phyloP scores from a whole-genome alignment of 345 rosid species.

The Murraya koenigii region DNA sequence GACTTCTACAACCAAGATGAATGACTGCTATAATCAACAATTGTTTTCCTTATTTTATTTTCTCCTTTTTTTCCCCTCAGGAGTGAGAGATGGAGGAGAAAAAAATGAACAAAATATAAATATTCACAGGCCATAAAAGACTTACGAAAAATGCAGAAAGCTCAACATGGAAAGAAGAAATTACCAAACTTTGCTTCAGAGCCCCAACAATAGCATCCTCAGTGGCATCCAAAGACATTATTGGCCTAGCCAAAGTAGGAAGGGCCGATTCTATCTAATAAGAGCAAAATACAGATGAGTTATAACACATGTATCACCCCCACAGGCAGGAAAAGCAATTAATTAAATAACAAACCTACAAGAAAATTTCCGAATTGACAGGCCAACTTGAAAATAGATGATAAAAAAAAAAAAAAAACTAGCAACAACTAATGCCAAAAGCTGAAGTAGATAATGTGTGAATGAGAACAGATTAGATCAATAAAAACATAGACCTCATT shows the following conservation, averaged over 20 bases:
- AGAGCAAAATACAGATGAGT: slow-evolving; percentile 18
- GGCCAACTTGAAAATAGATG: neutral
- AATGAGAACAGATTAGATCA: neutral
- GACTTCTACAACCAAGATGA: neutral
- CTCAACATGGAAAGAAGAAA: slow-evolving; percentile 12
- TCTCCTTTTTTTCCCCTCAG: too few species aligned
- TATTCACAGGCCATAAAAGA: neutral
- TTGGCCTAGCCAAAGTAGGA: slow-evolving; percentile 87
- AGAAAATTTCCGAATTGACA: neutral
- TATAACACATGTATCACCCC: slow-evolving; percentile 5
- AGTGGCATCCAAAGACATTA: slow-evolving; percentile 93
- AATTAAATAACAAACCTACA: neutral
- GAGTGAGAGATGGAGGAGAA: neutral
- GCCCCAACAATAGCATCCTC: slow-evolving; percentile 95
- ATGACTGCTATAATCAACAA: neutral
- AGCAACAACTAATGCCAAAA: neutral
- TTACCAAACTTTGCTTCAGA: slow-evolving; percentile 93
- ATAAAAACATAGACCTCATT: neutral
- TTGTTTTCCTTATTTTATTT: neutral
- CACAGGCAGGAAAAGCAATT: neutral
- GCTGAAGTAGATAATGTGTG: slow-evolving; percentile 2
- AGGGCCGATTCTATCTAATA: slow-evolving; percentile 88
- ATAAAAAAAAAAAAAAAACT: neutral
- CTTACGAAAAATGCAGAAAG: neutral
- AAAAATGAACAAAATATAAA: neutral